Conservation (phyloP, 2,329 filamentous ascomycete species). For the Trichoderma oligosporum region DNA sequence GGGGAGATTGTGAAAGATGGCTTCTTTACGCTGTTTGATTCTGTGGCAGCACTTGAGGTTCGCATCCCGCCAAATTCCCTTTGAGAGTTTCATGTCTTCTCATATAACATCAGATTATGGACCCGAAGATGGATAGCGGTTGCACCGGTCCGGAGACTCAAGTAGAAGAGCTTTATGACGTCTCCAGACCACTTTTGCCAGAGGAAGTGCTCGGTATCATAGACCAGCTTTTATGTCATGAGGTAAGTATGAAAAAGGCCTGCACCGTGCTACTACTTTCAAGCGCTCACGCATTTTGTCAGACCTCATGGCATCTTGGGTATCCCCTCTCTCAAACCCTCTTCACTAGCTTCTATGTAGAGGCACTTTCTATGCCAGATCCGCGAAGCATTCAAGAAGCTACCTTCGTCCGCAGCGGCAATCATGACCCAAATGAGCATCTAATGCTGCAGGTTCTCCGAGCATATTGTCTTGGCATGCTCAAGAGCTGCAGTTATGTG, state of each 20-base stretch:
- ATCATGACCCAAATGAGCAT: slow-evolving; percentile 31
- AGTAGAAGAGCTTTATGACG: slow-evolving; percentile 80
- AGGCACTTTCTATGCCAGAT: slow-evolving; percentile 70
- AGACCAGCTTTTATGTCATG: slow-evolving; percentile 84
- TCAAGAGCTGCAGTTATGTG: slow-evolving; percentile 79
- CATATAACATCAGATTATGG: slow-evolving; percentile 72
- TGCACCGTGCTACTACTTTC: neutral
- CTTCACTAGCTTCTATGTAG: slow-evolving; percentile 88
- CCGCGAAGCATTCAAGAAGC: slow-evolving; percentile 62
- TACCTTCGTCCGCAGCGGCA: slow-evolving; percentile 50
- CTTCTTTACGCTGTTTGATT: slow-evolving; percentile 88
- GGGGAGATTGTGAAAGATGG: slow-evolving; percentile 93
- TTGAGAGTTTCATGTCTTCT: neutral
- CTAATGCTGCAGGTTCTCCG: slow-evolving; percentile 64
- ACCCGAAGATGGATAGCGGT: slow-evolving; percentile 97
- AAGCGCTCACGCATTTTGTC: slow-evolving; percentile 13
- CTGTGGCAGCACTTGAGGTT: slow-evolving; percentile 80
- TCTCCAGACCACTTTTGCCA: slow-evolving; percentile 62
- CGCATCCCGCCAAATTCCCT: slow-evolving; percentile 19
- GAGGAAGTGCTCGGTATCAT: slow-evolving; percentile 88
- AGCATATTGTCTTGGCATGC: slow-evolving; percentile 78
- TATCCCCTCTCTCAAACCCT: slow-evolving; percentile 92
- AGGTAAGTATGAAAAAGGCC: slow-evolving; percentile 50
- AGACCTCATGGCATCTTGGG: slow-evolving; percentile 97
- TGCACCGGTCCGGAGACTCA: slow-evolving; percentile 72